Evolutionary conservation across 139 green algal genomes (phyloP), one percentile per base, ranked within the genome.

Genomic region (Chlorella vulgaris): DNA sequence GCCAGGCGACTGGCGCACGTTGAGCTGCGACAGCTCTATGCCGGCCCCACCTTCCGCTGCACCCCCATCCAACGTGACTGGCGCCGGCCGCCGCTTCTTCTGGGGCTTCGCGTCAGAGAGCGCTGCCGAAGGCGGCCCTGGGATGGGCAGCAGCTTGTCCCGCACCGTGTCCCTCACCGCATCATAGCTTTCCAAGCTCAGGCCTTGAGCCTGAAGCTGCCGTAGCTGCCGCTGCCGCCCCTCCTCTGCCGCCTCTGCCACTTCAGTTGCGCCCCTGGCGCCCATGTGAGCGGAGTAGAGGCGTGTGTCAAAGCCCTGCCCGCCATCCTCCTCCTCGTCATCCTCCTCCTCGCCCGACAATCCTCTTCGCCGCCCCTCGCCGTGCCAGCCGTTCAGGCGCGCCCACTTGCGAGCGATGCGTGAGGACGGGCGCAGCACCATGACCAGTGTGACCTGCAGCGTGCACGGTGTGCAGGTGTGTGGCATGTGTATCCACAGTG

Each of bases 401-500:
- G 39, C 43, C 68, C 69, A 74, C 26, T 70, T 75, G 42, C 62
- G 76, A 40, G 33, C 60, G 26, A 79, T 42, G 53, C 53, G 73
- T 0, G 73, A 69, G 2, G 51, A 31, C 21, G 73, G 73, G 24
- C 38, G 58, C 26, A 79, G 73, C 26, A 79, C 73, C 7, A 82
- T 29, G 1, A 26, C 74, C 58, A 71, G 39, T 1, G 61, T 69
- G 26, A 69, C 58, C 74, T 80, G 74, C 7, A 28, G 7, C 21
- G 39, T 18, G 38, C 7, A 38, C 7, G 40, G 7, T 26, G 39
- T 18, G 38, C 7, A 38, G 24, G 39, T 28, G 21, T 3, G 39
- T 74, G n/a, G 18, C 19, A 38, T n/a, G 28, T 55, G 39, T 21
- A 55, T 10, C 47, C 47, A 55, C 47, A 55, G 47, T 10, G 15